Conservation (phyloP, 257 asterid species). For the Apocynum venetum region DNA sequence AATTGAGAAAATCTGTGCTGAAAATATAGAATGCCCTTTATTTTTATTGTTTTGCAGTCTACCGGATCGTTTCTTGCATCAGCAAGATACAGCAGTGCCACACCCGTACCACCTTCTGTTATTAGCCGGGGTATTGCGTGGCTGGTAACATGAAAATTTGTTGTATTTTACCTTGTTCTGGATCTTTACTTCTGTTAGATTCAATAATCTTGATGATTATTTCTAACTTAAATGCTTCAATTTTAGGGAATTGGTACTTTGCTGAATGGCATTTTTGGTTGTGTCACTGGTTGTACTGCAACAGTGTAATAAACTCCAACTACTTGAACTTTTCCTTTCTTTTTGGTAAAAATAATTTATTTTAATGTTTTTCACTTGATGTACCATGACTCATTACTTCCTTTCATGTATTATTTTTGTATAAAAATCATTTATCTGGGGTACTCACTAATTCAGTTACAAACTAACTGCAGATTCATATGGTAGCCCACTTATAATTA, state of each 20-base stretch:
- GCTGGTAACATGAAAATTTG: conserved; percentile 44
- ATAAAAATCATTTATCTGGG: neutral
- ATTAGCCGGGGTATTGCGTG: conserved; percentile 80
- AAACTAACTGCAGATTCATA: neutral
- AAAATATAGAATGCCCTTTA: neutral
- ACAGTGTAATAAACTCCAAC: conserved; percentile 45
- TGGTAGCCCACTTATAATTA: neutral
- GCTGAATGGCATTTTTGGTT: conserved; percentile 61
- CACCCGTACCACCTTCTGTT: conserved; percentile 83
- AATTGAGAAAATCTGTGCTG: neutral
- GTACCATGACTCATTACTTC: neutral
- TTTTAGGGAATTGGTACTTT: conserved; percentile 67
- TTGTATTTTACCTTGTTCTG: neutral
- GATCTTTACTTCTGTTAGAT: neutral
- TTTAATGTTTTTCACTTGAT: neutral
- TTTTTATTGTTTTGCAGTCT: conserved; percentile 36
- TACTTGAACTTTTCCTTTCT: neutral
- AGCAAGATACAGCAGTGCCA: conserved; percentile 83
- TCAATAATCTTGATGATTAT: neutral
- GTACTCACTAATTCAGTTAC: neutral
- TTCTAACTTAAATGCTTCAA: neutral
- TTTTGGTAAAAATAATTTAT: neutral
- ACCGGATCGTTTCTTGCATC: conserved; percentile 77
- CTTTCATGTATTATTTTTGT: neutral
- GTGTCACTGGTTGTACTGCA: conserved; percentile 63